phyloP scores from a whole-genome alignment of 371 early-diverging fungal species.

The Saksenaea vasiformis region DNA sequence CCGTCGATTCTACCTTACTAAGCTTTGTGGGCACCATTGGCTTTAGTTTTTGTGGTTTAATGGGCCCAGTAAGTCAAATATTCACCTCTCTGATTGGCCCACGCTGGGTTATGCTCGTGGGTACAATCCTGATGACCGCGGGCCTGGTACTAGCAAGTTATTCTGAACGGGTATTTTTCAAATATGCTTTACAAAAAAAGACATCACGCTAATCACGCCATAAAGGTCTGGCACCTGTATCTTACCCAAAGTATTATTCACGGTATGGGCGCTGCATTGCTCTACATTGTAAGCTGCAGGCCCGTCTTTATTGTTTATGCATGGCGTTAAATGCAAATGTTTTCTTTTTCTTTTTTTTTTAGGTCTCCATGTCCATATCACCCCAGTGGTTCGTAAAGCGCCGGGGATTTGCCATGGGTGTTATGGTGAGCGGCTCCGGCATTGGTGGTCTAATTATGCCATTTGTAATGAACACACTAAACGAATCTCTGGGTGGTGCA shows the following conservation, averaged over 20 bases:
- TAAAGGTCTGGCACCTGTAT: conserved; percentile 26
- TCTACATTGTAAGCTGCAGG: conserved; percentile 5
- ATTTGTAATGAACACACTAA: conserved; percentile 61
- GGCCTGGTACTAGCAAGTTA: conserved; percentile 34
- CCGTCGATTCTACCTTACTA: conserved; percentile 22
- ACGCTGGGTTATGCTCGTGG: conserved; percentile 24
- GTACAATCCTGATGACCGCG: conserved; percentile 22
- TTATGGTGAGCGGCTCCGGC: conserved; percentile 73
- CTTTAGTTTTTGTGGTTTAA: conserved; percentile 28
- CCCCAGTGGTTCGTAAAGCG: conserved; percentile 20
- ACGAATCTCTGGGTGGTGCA: conserved; percentile 56
- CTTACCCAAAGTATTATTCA: conserved; percentile 26
- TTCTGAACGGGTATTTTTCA: conserved; percentile 15
- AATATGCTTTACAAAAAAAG: background rate
- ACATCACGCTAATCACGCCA: background rate
- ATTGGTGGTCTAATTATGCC: conserved; percentile 77
- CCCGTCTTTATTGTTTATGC: background rate
- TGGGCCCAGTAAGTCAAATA: conserved; percentile 32
- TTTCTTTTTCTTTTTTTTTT: background rate
- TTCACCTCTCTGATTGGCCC: conserved; percentile 26
- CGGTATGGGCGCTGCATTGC: conserved; percentile 15
- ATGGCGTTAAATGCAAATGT: background rate
- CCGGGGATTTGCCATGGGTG: conserved; percentile 20
- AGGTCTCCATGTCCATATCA: conserved; percentile 18
- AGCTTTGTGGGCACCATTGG: conserved; percentile 37